Evolutionary conservation across 192 early-diverging fungal genomes (phyloP).

Genomic region (Powellomyces hirtus): DNA sequence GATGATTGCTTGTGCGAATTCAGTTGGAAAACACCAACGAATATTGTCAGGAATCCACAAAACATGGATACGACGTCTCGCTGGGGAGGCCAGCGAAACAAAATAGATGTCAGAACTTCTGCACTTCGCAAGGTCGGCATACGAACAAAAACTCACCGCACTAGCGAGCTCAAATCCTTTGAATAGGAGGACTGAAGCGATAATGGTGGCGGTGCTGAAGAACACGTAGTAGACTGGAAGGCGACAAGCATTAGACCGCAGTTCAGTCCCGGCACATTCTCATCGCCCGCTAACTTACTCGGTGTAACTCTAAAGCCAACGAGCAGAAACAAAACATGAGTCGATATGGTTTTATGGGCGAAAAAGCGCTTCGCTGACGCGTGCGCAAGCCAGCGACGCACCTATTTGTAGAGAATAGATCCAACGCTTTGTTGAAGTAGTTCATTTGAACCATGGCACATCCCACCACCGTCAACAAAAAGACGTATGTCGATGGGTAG

Average conservation of each 20-base stretch:
- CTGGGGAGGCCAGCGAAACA: constrained; percentile 4
- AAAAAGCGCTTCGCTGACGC: no score
- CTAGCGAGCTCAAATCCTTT: constrained; percentile 68
- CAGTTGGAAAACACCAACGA: constrained; percentile 78
- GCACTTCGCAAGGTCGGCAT: background rate
- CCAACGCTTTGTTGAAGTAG: constrained; percentile 97
- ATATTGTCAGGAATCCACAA: constrained; percentile 88
- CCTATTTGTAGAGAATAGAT: constrained; percentile 88
- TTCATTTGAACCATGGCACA: constrained; percentile 96
- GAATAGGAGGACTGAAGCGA: constrained; percentile 84
- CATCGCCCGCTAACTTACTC: constrained; percentile 21
- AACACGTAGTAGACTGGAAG: constrained; percentile 87
- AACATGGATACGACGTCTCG: constrained; percentile 79
- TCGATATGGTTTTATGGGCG: no score
- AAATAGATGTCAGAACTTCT: background rate
- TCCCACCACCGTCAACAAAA: constrained; percentile 71
- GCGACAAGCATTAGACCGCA: background rate
- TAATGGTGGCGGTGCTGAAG: constrained; percentile 92
- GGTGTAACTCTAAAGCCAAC: no score
- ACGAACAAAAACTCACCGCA: constrained; percentile 21
- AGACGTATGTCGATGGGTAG: constrained; percentile 86
- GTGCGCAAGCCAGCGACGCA: no score
- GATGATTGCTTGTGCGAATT: constrained; percentile 15
- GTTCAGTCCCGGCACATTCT: background rate
- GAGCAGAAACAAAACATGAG: no score